Percentiles rank a stretch among this genome's conserved stretches.
phyloP scores from a whole-genome alignment of 2,329 filamentous ascomycete species.

The Botrytis fragariae region DNA sequence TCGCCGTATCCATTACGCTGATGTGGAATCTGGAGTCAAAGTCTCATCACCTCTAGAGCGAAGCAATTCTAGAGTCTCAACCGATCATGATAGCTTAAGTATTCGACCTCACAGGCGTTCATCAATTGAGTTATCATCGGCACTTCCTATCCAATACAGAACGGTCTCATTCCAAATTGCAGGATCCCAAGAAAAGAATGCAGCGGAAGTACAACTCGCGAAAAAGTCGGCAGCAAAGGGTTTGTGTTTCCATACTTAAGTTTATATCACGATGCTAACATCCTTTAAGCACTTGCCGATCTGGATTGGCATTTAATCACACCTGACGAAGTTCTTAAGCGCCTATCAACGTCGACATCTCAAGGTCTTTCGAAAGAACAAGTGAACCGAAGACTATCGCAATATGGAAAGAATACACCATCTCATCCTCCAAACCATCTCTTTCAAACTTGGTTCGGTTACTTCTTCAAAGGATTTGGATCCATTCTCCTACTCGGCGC shows the following conservation, averaged over 20 bases:
- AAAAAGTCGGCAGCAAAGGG: constrained; percentile 49
- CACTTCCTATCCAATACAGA: constrained; percentile 51
- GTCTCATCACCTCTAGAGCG: not conserved
- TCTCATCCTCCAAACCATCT: constrained; percentile 52
- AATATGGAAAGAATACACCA: constrained; percentile 65
- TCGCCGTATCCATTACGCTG: not conserved
- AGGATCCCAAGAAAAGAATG: constrained; percentile 48
- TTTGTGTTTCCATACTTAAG: not conserved
- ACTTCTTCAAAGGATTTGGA: constrained; percentile 76
- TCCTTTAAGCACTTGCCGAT: constrained; percentile 44
- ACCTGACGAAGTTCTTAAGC: constrained; percentile 53
- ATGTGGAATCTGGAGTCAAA: not conserved
- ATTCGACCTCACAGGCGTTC: not conserved
- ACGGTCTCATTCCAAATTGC: constrained; percentile 56
- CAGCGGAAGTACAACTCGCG: constrained; percentile 42
- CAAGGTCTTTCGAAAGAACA: constrained; percentile 60
- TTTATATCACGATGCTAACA: not conserved
- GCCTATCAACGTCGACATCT: constrained; percentile 53
- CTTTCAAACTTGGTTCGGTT: constrained; percentile 46
- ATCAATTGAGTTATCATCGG: constrained; percentile 41
- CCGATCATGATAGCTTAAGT: not conserved
- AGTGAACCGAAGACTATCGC: constrained; percentile 50
- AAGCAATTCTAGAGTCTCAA: not conserved
- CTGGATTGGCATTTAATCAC: constrained; percentile 66
- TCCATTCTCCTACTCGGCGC: constrained; percentile 64